Conservation (phyloP, 1,284 basidiomycete species). For the Ganoderma boninense region DNA sequence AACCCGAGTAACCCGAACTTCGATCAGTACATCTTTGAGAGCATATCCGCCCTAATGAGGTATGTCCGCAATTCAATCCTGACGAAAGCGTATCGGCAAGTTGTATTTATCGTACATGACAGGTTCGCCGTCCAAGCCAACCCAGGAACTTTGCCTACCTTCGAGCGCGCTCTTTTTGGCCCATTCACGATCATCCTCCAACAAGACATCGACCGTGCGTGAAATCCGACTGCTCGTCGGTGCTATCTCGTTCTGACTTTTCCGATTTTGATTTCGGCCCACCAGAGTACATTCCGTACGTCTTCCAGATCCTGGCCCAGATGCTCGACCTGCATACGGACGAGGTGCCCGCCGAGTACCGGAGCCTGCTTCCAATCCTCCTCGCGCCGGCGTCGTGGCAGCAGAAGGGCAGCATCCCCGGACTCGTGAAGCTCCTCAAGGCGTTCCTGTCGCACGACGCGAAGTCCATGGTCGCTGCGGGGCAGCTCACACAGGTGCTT, state of each 20-base stretch:
- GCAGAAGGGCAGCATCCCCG: constrained; percentile 95
- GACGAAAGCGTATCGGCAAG: background rate
- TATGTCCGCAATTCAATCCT: constrained; percentile 41
- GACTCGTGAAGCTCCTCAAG: constrained; percentile 88
- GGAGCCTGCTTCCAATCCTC: constrained; percentile 82
- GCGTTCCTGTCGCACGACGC: constrained; percentile 86
- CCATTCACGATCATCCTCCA: constrained; percentile 91
- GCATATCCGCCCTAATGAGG: constrained; percentile 91
- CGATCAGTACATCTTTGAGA: constrained; percentile 98
- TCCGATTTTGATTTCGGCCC: background rate
- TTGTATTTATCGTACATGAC: constrained; percentile 8
- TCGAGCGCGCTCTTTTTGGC: constrained; percentile 87
- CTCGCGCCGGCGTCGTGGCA: constrained; percentile 92
- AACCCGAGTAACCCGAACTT: constrained; percentile 98
- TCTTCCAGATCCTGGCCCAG: constrained; percentile 96
- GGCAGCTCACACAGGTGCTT: constrained; percentile 83
- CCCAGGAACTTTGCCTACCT: constrained; percentile 71
- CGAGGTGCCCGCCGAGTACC: constrained; percentile 81
- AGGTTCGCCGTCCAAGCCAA: constrained; percentile 85
- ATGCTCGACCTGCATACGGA: constrained; percentile 88
- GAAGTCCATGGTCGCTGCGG: constrained; percentile 71
- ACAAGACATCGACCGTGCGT: constrained; percentile 90
- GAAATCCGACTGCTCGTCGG: background rate
- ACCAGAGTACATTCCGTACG: constrained; percentile 95
- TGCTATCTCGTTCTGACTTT: background rate